Base-by-base conservation (phyloP, 371 early-diverging fungal genomes). In the Thermomucor indicae-seudaticae region DNA sequence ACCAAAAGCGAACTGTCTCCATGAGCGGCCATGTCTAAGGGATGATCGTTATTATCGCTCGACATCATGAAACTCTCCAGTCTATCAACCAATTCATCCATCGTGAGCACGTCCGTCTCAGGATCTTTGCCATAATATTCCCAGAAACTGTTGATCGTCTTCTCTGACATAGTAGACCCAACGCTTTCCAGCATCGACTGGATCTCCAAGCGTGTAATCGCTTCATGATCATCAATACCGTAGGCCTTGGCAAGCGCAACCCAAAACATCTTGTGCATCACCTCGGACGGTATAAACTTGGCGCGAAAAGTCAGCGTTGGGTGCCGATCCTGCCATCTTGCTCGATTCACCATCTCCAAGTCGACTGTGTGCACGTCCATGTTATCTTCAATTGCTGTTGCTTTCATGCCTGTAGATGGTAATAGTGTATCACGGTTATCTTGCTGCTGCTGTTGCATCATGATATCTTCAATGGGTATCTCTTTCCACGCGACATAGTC, bases 101-200 rank as follows among this genome's bases (percentile, higher is more conserved):
- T 78, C 1, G 83, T 63, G 24, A 92, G 57, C 20, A 81, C 88
- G 14, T 86, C 85, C 4, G 58, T 32, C 28, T 65, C 65, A 0
- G 80, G 77, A 28, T 75, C 68, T 47, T 86, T 86, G 20, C 65
- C 65, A 38, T 79, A 74, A 3, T 75, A 64, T 4, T 60, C 40
- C 76, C 88, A 90, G 49, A 87, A 83, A 4, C 59, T 55, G 39
- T 82, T 78, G 4, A 91, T 69, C 0, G 88, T 84, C 10, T 80
- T 69, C 40, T 84, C 86, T 0, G 84, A 78, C 19, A 89, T 78
- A 10, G 77, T 87, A n/a, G 84, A 83, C 2, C 86, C 88, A 7
- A 93, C 58, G 34, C 81, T 76, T 37, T 88, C 90, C 10, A 93
- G 67, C 86, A 91, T 84, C 24, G 91, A 79, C 24, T 77, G 74